phyloP scores from a whole-genome alignment of 2,329 filamentous ascomycete species.

The Aspergillus sp. region DNA sequence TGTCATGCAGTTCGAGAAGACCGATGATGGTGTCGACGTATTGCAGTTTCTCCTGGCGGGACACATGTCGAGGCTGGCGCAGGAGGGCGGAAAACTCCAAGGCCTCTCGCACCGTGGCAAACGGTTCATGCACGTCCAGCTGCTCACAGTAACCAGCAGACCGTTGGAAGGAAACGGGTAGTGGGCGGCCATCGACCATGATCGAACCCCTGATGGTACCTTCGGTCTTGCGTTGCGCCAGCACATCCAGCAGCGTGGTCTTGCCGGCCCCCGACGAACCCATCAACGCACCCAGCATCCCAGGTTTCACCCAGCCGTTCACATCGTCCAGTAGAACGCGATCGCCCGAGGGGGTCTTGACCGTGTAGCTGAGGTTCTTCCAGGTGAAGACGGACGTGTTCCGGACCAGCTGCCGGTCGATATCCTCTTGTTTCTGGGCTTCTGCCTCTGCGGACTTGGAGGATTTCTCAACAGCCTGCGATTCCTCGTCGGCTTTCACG shows the following conservation, averaged over 20 bases:
- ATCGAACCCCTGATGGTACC: conserved; percentile 57
- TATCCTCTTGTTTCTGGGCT: conserved; percentile 11
- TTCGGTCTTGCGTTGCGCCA: conserved; percentile 60
- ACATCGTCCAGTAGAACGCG: conserved; percentile 57
- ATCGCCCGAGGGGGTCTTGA: conserved; percentile 50
- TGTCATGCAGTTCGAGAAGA: conserved; percentile 53
- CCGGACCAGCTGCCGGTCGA: conserved; percentile 44
- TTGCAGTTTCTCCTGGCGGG: conserved; percentile 52
- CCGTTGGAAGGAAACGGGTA: conserved; percentile 56
- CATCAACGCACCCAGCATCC: conserved; percentile 67
- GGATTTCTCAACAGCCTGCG: conserved; percentile 21
- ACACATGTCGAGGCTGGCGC: conserved; percentile 46
- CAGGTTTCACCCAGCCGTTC: conserved; percentile 68
- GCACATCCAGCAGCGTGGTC: conserved; percentile 62
- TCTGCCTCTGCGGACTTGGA: conserved; percentile 12
- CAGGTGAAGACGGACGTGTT: conserved; percentile 66
- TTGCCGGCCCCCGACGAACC: conserved; percentile 74
- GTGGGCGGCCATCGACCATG: conserved; percentile 55
- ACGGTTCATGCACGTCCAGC: conserved; percentile 59
- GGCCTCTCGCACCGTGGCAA: conserved; percentile 57
- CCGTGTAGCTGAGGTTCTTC: conserved; percentile 63
- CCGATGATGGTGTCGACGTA: conserved; percentile 59
- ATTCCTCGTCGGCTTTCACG: conserved; percentile 44
- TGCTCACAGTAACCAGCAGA: conserved; percentile 63
- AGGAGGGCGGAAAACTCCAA: conserved; percentile 59